These are phyloP conservation scores for Scenedesmus sp. DNA, from an alignment of 163 green algal genomes.

Conservation along the genomic window DNA sequence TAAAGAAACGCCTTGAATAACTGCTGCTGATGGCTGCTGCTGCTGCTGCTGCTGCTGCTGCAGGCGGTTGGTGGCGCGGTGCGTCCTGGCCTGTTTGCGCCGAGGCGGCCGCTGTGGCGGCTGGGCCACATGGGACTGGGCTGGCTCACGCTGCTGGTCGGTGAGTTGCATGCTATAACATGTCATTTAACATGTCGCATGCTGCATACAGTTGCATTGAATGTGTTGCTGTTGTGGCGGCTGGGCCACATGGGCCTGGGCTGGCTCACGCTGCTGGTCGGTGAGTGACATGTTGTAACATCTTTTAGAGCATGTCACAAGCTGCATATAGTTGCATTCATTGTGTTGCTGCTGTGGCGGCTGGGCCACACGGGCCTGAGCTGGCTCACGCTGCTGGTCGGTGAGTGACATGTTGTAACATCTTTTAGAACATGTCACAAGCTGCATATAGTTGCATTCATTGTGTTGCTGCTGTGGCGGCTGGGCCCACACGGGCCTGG, in stretches of 20 bases:
- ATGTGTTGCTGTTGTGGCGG: neutral
- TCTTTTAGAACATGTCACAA: too few species aligned
- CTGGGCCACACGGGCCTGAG: neutral
- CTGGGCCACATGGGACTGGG: neutral
- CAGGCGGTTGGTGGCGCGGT: neutral
- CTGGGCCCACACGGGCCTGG: neutral
- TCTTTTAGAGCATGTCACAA: too few species aligned
- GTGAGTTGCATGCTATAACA: too few species aligned
- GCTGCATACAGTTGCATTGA: neutral
- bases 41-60: neutral
- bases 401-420: too few species aligned
- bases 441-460: neutral
- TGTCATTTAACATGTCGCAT: too few species aligned
- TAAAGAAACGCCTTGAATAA: too few species aligned
- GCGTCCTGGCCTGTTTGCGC: neutral
- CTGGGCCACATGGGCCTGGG: conserved; percentile 1
- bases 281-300: too few species aligned
- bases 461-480: neutral
- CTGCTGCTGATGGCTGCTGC: neutral
- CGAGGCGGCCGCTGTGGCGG: neutral
- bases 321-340: neutral
- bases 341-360: neutral
- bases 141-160: too few species aligned
- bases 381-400: too few species aligned
- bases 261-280: too few species aligned